Base-by-base conservation (phyloP, 768 basidiomycete genomes). In the Hygrophorus russula region DNA sequence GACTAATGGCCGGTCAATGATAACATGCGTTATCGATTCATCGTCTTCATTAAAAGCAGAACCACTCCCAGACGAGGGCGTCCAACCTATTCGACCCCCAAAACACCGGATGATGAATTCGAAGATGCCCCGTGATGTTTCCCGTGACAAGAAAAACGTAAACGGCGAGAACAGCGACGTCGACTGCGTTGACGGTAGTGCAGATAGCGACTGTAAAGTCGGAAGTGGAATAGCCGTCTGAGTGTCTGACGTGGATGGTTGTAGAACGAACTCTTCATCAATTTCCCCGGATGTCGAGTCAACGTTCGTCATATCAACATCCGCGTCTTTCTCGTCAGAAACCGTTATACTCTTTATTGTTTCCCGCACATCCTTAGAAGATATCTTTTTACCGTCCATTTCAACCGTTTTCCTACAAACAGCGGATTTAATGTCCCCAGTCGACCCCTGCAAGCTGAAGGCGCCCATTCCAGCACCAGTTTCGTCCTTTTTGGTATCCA, bases 71-170 rank as follows among this genome's bases (percentile, higher is more conserved):
- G 82, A 81, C 3, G 87, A 80, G 28, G 71, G 53, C 31, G 88
- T 78, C 92, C 92, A 96, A 34, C 94, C 89, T 52, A 96, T 80
- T 36, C 79, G 77, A 17, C 93, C 96, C 35, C 93, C 94, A 59
- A 91, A 91, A 11, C 87, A 82, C 14, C 90, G 82, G 34, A 97
- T 73, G 49, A 94, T 66, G 61, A 99, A 97, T 61, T 98, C 96
- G 64, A 97, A 91, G 46, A 96, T 81, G 13, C 84, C 70, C 13
- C 93, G 76, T 2, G 96, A 84, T 0, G 82, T 86, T 65, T 97
- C 94, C 50, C 94, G 78, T 6, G 94, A 97, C 36, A 99, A 68
- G 70, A 81, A 98, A 69, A 99, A 90, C 2, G 82, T 85, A 63
- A 81, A 96, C 3, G 84, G 77, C 0, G 82, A 67, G 62, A 98